Evolutionary conservation across 2,329 filamentous ascomycete species (phyloP), one percentile per base, ranked within the genome.

Genomic region (Plenodomus tracheiphilus): DNA sequence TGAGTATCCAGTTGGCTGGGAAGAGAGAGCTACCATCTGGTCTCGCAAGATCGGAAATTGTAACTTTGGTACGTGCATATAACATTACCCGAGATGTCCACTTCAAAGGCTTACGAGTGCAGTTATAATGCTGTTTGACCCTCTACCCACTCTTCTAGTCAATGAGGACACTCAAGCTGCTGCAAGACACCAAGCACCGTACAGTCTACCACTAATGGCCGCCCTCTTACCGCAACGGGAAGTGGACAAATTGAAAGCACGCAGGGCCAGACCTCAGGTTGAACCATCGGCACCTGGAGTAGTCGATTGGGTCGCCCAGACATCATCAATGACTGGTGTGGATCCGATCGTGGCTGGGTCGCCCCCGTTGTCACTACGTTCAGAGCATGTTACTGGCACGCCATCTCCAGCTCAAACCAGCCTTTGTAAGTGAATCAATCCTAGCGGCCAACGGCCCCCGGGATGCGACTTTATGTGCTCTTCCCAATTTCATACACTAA

Each of bases 11-110:
- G 38, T 56, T 2, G 53, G 43, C 8, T 56, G 50, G 53, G 47
- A 53, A 45, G 50, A 53, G 43, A 38, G 43, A 30, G 50, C 43
- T 4, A 53, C 47, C 19, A 41, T 56, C n/a, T 56, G 47, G 53
- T 46, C 41, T 17, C 41, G 43, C 10, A 22, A 51, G 15, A 35
- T 46, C 17, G 34, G 47, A 28, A 32, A 28, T 18, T 56, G 53
- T 28, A 43, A 44, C 35, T 51, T 53, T 35, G 45, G 50, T 56
- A 47, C 1, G 40, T 20, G 7, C 15, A 17, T 21, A 39, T 22
- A 15, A 6, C 28, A 18, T 3, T 16, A 11, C 15, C n/a, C n/a
- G n/a, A 28, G 21, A 25, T n/a, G 2, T 19, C 5, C n/a, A 19
- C 6, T 11, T 15, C 4, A 4, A 6, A 32, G 7, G 15, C 28